Evolutionary conservation across 768 basidiomycete genomes (phyloP).

Genomic region (Suillus subaureus): DNA sequence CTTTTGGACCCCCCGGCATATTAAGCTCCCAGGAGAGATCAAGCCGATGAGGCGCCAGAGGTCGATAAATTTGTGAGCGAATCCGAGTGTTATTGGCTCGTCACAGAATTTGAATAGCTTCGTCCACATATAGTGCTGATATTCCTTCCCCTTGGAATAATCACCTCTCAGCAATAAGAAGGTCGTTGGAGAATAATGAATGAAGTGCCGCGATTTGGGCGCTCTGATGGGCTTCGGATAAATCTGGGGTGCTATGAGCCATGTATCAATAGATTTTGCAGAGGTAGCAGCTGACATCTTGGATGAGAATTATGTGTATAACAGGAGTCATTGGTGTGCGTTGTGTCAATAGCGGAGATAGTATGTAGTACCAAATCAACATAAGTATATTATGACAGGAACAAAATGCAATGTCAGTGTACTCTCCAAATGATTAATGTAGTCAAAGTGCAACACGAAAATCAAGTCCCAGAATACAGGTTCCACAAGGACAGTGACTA

Average conservation of each 20-base stretch:
- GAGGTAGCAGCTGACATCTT: background rate
- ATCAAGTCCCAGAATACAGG: constrained; percentile 3
- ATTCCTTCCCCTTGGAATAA: constrained; percentile 35
- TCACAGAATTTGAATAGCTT: background rate
- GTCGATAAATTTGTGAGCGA: constrained; percentile 28
- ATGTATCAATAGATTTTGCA: background rate
- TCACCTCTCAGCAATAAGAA: constrained; percentile 32
- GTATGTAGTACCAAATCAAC: background rate
- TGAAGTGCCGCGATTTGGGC: background rate
- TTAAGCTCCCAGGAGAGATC: constrained; percentile 51
- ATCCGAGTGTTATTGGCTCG: background rate
- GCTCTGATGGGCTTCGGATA: constrained; percentile 15
- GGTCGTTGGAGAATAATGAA: constrained; percentile 28
- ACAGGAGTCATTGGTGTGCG: background rate
- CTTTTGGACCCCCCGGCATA: constrained; percentile 52
- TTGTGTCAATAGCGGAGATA: constrained; percentile 3
- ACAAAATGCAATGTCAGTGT: constrained; percentile 1
- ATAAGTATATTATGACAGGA: background rate
- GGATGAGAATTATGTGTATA: background rate
- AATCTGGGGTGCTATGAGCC: constrained; percentile 8
- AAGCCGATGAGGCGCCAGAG: constrained; percentile 25
- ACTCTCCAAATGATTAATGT: background rate
- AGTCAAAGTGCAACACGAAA: background rate
- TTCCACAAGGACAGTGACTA: background rate
- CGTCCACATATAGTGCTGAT: constrained; percentile 15